Base-by-base conservation (phyloP, 495 filamentous ascomycete species). In the Neurospora intermedia region DNA sequence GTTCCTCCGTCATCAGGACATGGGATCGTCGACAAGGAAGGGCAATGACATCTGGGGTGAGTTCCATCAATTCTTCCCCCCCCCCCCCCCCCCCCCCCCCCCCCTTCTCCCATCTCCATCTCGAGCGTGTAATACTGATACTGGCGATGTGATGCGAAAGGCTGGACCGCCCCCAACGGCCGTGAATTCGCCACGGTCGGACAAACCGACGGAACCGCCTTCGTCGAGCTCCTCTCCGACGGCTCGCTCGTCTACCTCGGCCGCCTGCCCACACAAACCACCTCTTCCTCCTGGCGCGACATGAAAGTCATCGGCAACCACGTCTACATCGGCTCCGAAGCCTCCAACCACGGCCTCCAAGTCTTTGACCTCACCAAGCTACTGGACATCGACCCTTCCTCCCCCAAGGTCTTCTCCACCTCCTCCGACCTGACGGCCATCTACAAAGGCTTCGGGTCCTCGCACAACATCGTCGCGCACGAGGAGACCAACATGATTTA, bases 171-270 rank as follows among this genome's bases (percentile, higher is more conserved):
- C 1, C 54, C 71, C 6, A 75, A 79, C 16, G 85, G 83, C 16
- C 80, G 85, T 9, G 85, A 87, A 74, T 83, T 87, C 75, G 80
- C 82, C 39, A 83, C 83, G 54, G 80, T 87, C 70, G 85, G 85
- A 20, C 85, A 87, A 76, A 77, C 78, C 38, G 86, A 86, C 74
- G 85, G 85, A 41, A 78, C 85, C 20, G 83, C 83, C n/a, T 87
- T 87, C 71, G 82, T 82, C 45, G 84, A 87, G 75, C 79, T 86
- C 72, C 76, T 74, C 35, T 69, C 74, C 16, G 76, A 79, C 71
- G 86, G 86, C 6, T 77, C 78, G 18, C 75, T 87, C 40, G 78
- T 76, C 62, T 87, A 87, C 75, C 77, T 86, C 43, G 85, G 85
- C 41, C 83, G 85, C n/a, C 80, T 87, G 0, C 83, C 85, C 10